Evolutionary conservation across 495 filamentous ascomycete genomes (phyloP).

Genomic region (Aspergillus nidulans): DNA sequence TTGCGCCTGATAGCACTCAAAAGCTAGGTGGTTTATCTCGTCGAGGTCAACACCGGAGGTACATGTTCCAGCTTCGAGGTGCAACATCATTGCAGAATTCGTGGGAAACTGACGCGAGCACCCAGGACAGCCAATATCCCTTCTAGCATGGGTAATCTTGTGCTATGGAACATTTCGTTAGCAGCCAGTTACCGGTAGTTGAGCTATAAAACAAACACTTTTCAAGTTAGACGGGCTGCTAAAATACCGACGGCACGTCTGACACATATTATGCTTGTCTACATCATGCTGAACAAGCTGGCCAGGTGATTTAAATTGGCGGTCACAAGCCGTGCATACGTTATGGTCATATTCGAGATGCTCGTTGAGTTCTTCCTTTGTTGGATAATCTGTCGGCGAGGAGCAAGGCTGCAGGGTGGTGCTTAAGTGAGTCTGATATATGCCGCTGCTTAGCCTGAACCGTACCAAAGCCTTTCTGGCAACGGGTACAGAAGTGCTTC

Average conservation of each 20-base stretch:
- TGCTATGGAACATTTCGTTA: not conserved
- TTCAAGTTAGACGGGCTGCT: not conserved
- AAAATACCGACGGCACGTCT: not conserved
- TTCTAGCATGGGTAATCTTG: not conserved
- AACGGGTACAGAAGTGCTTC: not conserved
- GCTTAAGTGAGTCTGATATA: not conserved
- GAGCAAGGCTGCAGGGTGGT: not conserved
- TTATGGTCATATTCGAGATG: not conserved
- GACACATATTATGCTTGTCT: not conserved
- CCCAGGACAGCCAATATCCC: not conserved
- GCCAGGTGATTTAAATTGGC: not conserved
- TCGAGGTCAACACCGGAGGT: not conserved
- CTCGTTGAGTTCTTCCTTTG: not conserved
- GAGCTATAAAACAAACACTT: not conserved
- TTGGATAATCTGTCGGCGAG: not conserved
- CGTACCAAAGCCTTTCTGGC: not conserved
- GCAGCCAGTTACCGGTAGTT: not conserved
- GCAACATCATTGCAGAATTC: not conserved
- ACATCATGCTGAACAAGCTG: not conserved
- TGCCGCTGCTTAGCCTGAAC: not conserved
- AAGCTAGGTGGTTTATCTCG: not conserved
- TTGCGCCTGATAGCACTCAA: not conserved
- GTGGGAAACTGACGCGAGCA: not conserved
- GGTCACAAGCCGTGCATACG: constrained; percentile 1
- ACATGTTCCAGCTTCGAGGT: not conserved